A percentile compares a stretch with the other conserved stretches of the same genome.
Conservation (phyloP, 768 basidiomycete species). For the Boletus bicolor region DNA sequence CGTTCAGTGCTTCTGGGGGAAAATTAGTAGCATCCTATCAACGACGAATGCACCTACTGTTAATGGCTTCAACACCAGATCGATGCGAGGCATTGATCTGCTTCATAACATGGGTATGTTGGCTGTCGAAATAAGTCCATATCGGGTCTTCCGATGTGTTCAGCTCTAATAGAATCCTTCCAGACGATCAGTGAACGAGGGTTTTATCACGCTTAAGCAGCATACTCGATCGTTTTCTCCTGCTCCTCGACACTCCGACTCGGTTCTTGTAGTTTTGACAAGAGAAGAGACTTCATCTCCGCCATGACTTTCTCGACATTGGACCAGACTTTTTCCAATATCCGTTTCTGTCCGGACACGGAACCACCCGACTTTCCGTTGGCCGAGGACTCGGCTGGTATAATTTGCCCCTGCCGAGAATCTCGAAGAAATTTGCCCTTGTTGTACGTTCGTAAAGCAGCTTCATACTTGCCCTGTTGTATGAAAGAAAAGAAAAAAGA, state of each 20-base stretch:
- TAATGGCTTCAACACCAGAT: conserved; percentile 47
- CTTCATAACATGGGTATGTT: conserved; percentile 82
- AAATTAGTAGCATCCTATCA: conserved; percentile 3
- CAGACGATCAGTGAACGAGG: conserved; percentile 7
- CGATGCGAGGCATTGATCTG: conserved; percentile 66
- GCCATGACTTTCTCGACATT: conserved; percentile 93
- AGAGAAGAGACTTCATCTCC: conserved; percentile 79
- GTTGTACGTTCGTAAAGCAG: conserved; percentile 93
- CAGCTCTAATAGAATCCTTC: conserved; percentile 84
- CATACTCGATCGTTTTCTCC: conserved; percentile 94
- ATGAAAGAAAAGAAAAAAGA: neutral
- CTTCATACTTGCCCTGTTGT: conserved; percentile 89
- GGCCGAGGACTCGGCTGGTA: conserved; percentile 64
- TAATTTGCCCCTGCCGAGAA: conserved; percentile 81
- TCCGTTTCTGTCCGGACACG: conserved; percentile 82
- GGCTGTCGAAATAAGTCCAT: conserved; percentile 94
- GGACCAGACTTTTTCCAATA: conserved; percentile 94
- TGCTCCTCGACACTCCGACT: conserved; percentile 85
- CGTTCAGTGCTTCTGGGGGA: conserved; percentile 46
- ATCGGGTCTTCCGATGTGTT: conserved; percentile 85
- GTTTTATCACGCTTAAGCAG: conserved; percentile 2
- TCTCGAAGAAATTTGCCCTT: conserved; percentile 91
- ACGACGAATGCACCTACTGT: conserved; percentile 35
- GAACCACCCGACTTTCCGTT: conserved; percentile 47
- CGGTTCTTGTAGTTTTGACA: conserved; percentile 78